Evolutionary conservation across 139 green algal genomes (phyloP).

Genomic region (Diplosphaera chodatii): DNA sequence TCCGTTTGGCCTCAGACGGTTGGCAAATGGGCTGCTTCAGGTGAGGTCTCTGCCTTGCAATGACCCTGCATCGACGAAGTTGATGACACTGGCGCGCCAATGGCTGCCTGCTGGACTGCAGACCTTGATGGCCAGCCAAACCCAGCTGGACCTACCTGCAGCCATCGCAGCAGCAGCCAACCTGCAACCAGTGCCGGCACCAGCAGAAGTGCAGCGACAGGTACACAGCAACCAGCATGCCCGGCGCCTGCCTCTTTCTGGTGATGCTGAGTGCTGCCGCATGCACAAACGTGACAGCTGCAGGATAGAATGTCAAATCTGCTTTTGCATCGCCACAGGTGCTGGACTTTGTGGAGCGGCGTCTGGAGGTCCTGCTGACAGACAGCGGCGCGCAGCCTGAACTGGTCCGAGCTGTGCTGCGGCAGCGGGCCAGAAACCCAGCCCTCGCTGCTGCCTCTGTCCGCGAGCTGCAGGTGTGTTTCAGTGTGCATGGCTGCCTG

Average conservation of each 20-base stretch:
- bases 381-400: slow-evolving; percentile 60
- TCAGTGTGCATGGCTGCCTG: not conserved
- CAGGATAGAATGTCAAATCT: too few relatives aligned
- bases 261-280: too few relatives aligned
- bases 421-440: slow-evolving; percentile 69
- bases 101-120: slow-evolving; percentile 38
- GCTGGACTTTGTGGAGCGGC: slow-evolving; percentile 58
- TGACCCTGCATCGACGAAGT: too few relatives aligned
- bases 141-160: slow-evolving; percentile 52
- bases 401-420: slow-evolving; percentile 78
- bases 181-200: slow-evolving; percentile 72
- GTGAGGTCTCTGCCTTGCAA: too few relatives aligned
- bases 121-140: slow-evolving; percentile 65
- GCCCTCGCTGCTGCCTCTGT: slow-evolving; percentile 59
- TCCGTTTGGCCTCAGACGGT: slow-evolving; percentile 87
- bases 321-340: too few relatives aligned
- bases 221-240: too few relatives aligned
- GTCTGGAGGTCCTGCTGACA: slow-evolving; percentile 91
- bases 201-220: slow-evolving; percentile 14
- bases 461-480: slow-evolving; percentile 49
- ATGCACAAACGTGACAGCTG: too few relatives aligned
- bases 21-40: slow-evolving; percentile 68
- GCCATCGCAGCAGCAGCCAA: slow-evolving; percentile 52
- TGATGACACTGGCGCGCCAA: too few relatives aligned
- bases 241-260: too few relatives aligned